These are phyloP conservation scores for Exophiala sp. DNA, from an alignment of 2,329 filamentous ascomycete species.

Conservation along the genomic window DNA sequence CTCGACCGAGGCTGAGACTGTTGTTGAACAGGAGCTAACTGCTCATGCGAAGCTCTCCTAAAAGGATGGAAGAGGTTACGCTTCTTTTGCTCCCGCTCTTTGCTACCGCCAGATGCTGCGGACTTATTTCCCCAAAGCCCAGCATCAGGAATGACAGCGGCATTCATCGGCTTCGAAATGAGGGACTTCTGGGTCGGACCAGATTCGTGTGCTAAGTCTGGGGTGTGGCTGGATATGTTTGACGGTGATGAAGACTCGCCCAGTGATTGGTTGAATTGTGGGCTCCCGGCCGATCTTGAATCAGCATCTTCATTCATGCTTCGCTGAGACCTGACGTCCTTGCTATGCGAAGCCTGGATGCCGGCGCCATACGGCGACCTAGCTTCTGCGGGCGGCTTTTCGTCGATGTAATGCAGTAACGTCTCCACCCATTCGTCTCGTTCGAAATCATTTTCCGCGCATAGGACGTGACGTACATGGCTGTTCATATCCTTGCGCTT, in stretches of 20 bases:
- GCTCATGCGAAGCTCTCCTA: constrained; percentile 24
- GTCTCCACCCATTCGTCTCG: constrained; percentile 92
- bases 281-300: constrained; percentile 11
- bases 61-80: constrained; percentile 26
- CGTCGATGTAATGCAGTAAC: constrained; percentile 83
- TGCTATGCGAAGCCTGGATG: constrained; percentile 22
- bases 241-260: constrained; percentile 35
- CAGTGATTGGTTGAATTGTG: constrained; percentile 11
- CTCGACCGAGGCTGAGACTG: constrained; percentile 7
- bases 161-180: constrained; percentile 84
- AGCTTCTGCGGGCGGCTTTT: constrained; percentile 61
- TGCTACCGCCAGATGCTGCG: constrained; percentile 51
- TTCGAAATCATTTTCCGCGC: constrained; percentile 89
- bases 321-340: constrained; percentile 24
- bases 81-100: constrained; percentile 46
- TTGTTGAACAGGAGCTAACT: constrained; percentile 10
- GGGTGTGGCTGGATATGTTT: constrained; percentile 29
- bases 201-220: constrained; percentile 29
- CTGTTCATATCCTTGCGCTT: constrained; percentile 92
- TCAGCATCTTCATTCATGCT: constrained; percentile 10
- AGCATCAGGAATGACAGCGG: constrained; percentile 75
- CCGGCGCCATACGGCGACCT: constrained; percentile 38
- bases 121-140: constrained; percentile 81
- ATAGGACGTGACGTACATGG: constrained; percentile 87
- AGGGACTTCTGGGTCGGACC: constrained; percentile 33